phyloP scores from a whole-genome alignment of 164 flowering plant genomes.

The Dillenia turbinata region DNA sequence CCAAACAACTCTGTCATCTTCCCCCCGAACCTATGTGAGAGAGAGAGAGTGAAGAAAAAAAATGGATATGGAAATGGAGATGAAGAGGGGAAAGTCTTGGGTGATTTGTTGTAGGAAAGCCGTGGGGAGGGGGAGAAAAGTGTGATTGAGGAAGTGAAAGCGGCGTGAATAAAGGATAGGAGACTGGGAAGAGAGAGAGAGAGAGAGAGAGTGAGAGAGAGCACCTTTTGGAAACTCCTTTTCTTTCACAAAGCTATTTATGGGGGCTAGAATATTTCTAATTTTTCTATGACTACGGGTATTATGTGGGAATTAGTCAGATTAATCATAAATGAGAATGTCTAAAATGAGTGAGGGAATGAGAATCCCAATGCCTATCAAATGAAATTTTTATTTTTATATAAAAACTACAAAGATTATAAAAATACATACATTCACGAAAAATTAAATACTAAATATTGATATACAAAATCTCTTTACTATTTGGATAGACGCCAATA shows the following conservation, averaged over 20 bases:
- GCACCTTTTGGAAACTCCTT: slow-evolving; percentile 24
- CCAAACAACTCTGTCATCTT: slow-evolving; percentile 34
- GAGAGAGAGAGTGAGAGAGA: slow-evolving; percentile 13
- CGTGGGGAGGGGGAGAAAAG: background rate
- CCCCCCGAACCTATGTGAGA: background rate
- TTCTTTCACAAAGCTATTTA: background rate
- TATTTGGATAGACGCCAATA: too few relatives aligned
- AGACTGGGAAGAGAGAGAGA: slow-evolving; percentile 15
- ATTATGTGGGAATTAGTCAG: too few relatives aligned
- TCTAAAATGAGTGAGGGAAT: too few relatives aligned
- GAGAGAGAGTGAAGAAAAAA: background rate
- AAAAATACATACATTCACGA: too few relatives aligned
- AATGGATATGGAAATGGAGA: slow-evolving; percentile 9
- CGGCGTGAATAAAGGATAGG: slow-evolving; percentile 53
- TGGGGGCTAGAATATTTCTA: too few relatives aligned
- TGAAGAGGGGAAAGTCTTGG: slow-evolving; percentile 8
- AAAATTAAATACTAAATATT: too few relatives aligned
- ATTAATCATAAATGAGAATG: too few relatives aligned
- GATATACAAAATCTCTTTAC: too few relatives aligned
- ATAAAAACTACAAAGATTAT: too few relatives aligned
- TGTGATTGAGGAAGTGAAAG: slow-evolving; percentile 19
- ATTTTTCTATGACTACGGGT: too few relatives aligned
- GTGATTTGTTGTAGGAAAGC: slow-evolving; percentile 1
- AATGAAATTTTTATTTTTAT: too few relatives aligned
- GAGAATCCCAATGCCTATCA: too few relatives aligned